Conservation (phyloP, 1,284 basidiomycete species). For the Trametes polyzona region DNA sequence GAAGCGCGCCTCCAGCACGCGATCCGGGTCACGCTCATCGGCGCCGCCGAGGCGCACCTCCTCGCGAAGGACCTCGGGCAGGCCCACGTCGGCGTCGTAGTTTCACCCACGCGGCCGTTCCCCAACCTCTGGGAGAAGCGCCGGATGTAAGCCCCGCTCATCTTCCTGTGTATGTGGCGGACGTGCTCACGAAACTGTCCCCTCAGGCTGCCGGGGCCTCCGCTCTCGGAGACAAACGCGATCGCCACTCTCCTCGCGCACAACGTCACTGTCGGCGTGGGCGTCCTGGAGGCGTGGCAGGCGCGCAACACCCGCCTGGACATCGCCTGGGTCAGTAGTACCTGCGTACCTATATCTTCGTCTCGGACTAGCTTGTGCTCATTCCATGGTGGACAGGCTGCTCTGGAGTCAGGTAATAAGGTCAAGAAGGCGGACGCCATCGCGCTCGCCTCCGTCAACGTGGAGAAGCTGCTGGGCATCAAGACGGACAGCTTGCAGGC, state of each 20-base stretch:
- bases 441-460: slow-evolving; percentile 60
- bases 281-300: slow-evolving; percentile 61
- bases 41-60: slow-evolving; percentile 74
- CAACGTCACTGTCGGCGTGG: slow-evolving; percentile 73
- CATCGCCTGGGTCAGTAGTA: slow-evolving; percentile 60
- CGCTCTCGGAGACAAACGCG: slow-evolving; percentile 61
- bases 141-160: slow-evolving; percentile 50
- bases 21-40: slow-evolving; percentile 66
- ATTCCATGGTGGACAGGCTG: slow-evolving; percentile 14
- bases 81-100: slow-evolving; percentile 75
- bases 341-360: background rate
- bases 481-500: slow-evolving; percentile 33
- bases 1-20: slow-evolving; percentile 48
- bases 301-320: slow-evolving; percentile 75
- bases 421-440: slow-evolving; percentile 58
- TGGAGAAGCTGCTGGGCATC: slow-evolving; percentile 70
- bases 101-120: slow-evolving; percentile 62
- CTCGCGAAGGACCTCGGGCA: slow-evolving; percentile 73
- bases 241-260: slow-evolving; percentile 56
- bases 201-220: slow-evolving; percentile 70
- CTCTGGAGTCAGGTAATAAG: slow-evolving; percentile 35
- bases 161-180: slow-evolving; percentile 28
- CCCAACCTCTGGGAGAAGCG: slow-evolving; percentile 71
- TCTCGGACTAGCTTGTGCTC: background rate
- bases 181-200: background rate